Conservation (phyloP, 371 early-diverging fungal species). For the Mortierella sp. region DNA sequence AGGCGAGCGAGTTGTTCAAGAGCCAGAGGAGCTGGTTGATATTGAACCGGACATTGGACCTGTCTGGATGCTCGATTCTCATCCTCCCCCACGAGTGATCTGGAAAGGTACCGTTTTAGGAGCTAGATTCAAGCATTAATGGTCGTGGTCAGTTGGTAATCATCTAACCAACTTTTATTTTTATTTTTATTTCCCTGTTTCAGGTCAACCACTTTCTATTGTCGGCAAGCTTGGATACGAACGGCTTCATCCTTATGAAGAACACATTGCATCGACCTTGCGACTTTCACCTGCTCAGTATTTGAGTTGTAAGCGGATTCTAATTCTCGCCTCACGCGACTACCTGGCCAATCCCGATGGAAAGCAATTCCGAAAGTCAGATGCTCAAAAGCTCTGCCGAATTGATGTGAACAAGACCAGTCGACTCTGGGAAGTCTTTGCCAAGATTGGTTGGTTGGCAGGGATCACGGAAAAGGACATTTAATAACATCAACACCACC, state of each 20-base stretch:
- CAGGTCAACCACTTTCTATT: slow-evolving; percentile 25
- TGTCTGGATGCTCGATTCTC: slow-evolving; percentile 23
- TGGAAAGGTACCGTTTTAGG: slow-evolving; percentile 40
- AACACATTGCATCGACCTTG: slow-evolving; percentile 70
- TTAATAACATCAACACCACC: neutral
- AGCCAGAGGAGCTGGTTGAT: slow-evolving; percentile 28
- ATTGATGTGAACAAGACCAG: slow-evolving; percentile 82
- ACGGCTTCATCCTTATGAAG: slow-evolving; percentile 68
- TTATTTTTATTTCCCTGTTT: neutral
- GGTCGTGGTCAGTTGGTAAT: neutral
- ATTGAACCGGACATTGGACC: slow-evolving; percentile 43
- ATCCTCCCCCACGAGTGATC: slow-evolving; percentile 19
- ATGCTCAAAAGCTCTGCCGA: slow-evolving; percentile 76
- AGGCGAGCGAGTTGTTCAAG: slow-evolving; percentile 47
- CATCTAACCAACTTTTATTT: slow-evolving; percentile 1
- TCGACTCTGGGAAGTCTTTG: slow-evolving; percentile 72
- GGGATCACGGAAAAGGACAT: slow-evolving; percentile 38
- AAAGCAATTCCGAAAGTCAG: slow-evolving; percentile 69
- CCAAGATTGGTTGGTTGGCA: slow-evolving; percentile 64
- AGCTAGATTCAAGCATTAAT: neutral
- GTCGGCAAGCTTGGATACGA: slow-evolving; percentile 31
- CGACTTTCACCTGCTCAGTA: slow-evolving; percentile 79
- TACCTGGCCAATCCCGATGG: slow-evolving; percentile 37
- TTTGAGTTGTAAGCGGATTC: slow-evolving; percentile 66
- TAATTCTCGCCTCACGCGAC: slow-evolving; percentile 64